Evolutionary conservation across 2,329 filamentous ascomycete genomes (phyloP).

Genomic region (Aspergillus caelatus): DNA sequence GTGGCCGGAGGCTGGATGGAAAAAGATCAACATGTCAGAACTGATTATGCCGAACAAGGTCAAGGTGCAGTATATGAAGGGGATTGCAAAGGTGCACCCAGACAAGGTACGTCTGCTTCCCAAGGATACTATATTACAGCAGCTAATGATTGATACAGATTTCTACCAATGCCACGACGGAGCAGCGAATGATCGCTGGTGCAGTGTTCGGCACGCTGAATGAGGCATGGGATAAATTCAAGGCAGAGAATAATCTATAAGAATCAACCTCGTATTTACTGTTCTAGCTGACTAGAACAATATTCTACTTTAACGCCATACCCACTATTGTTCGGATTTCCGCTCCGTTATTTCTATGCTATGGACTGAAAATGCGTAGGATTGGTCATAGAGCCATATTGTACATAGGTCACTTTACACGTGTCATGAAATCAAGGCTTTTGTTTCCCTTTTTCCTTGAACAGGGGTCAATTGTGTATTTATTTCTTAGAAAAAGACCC

Average conservation of each 20-base stretch:
- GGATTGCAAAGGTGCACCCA: slow-evolving; percentile 96
- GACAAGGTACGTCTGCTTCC: slow-evolving; percentile 75
- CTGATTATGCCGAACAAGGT: slow-evolving; percentile 91
- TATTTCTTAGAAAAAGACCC: not conserved
- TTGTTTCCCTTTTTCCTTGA: not conserved
- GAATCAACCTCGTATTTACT: not conserved
- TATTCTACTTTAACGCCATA: slow-evolving; percentile 6
- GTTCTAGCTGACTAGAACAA: slow-evolving; percentile 1
- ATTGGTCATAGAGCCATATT: not conserved
- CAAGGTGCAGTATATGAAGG: slow-evolving; percentile 98
- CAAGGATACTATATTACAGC: not conserved
- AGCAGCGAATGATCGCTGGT: slow-evolving; percentile 68
- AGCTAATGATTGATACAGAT: slow-evolving; percentile 47
- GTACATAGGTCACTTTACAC: not conserved
- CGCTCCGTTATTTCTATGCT: not conserved
- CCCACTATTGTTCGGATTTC: not conserved
- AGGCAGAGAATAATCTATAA: slow-evolving; percentile 62
- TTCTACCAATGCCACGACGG: slow-evolving; percentile 64
- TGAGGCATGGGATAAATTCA: slow-evolving; percentile 71
- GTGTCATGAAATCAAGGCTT: not conserved
- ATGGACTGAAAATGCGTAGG: not conserved
- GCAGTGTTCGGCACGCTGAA: slow-evolving; percentile 67
- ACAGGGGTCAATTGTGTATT: not conserved
- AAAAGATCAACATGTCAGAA: slow-evolving; percentile 93
- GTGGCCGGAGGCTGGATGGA: slow-evolving; percentile 93